Base-by-base conservation (phyloP, 2,329 filamentous ascomycete species). In the Periconia macrospinosa region DNA sequence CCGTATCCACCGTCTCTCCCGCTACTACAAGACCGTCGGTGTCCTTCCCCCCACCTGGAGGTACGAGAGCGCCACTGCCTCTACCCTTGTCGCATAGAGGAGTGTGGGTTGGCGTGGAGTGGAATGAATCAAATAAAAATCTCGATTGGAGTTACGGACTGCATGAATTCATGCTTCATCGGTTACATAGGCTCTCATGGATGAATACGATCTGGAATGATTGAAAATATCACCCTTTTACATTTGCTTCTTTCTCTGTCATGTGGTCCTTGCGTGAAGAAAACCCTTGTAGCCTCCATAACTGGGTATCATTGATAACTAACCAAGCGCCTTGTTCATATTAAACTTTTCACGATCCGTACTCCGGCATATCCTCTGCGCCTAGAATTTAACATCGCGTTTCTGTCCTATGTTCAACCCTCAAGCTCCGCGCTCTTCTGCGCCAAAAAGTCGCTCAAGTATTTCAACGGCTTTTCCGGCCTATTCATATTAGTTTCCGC, bases 21-120 rank as follows among this genome's bases (percentile, higher is more conserved):
- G 94, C 72, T 97, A 97, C 90, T 99, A 97, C 91, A 97, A 97
- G 90, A 93, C 92, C 78, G 93, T 88, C 73, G 84, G 86, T 81
- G 85, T 83, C 67, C 83, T 88, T 56, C 85, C 93, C 75, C 93
- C 93, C 70, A 97, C 91, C 83, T 97, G 93, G 93, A 92, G 91
- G 84, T 97, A 97, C 86, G 93, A 97, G 90, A 91, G 86, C 79
- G 91, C 93, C 78, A 97, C 93, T 71, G 93, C 93, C 81, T 73
- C 70, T 57, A 73, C 70, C 57, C 54, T 73, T 54, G 70, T 70
- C 70, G 67, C 69, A 73, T 72, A 74, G 68, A 73, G 74, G 70
- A 72, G 73, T 72, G 62, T 66, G 55, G 57, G 55, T 58, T 53
- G 62, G 56, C 58, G 49, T 60, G 58, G 58, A 51, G 61, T 54